Evolutionary conservation across 148 eudicot genomes (phyloP).

Genomic region (Diospyros lotus): DNA sequence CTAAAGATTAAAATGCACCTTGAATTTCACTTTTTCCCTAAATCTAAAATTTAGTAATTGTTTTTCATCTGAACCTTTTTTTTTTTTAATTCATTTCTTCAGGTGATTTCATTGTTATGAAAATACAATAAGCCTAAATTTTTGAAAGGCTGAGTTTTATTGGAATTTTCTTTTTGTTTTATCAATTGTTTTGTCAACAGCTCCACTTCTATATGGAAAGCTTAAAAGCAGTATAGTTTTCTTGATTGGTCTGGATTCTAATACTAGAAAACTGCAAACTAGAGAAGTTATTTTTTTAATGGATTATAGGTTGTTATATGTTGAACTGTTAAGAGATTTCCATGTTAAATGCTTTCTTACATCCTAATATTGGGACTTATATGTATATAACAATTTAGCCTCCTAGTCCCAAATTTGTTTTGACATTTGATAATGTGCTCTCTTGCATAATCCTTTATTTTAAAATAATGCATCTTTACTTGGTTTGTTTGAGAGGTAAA

Average conservation of each 20-base stretch:
- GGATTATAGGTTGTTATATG: not conserved
- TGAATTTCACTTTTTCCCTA: not conserved
- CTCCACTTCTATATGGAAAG: not conserved
- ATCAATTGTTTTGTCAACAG: not conserved
- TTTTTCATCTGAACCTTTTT: not conserved
- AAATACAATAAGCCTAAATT: not conserved
- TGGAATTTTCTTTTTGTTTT: too few species aligned
- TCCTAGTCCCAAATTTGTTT: not conserved
- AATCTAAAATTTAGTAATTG: not conserved
- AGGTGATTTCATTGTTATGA: not conserved
- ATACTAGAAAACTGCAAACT: not conserved
- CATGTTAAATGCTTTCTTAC: not conserved
- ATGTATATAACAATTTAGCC: not conserved
- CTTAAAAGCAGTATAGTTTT: not conserved
- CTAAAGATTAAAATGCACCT: not conserved
- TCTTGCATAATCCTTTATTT: not conserved
- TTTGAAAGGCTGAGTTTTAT: not conserved
- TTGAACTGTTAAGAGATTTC: not conserved
- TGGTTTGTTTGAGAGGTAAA: constrained; percentile 3
- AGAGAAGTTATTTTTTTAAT: not conserved
- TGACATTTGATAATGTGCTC: not conserved
- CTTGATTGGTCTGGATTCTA: not conserved
- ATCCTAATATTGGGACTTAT: constrained; percentile 1
- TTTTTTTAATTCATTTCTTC: not conserved
- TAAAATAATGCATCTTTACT: not conserved